Base-by-base conservation (phyloP, 2,329 filamentous ascomycete genomes). In the Monilinia fructigena region DNA sequence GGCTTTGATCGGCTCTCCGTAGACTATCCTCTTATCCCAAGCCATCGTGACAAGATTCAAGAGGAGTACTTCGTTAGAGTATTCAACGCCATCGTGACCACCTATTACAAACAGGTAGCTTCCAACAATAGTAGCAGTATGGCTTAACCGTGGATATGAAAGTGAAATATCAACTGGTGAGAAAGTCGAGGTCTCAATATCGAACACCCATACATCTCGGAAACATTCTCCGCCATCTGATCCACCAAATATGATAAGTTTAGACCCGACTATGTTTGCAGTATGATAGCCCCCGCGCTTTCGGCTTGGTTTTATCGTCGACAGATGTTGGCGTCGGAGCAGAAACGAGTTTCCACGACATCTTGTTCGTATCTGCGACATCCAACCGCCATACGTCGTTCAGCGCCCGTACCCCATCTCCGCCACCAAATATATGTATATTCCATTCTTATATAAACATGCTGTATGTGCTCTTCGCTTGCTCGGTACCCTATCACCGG, bases 371-470 rank as follows among this genome's bases (percentile, higher is more conserved):
- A 73, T 90, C 88, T 69, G 82, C 82, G 47, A 90, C 88, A 72
- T 90, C 88, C 20, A 90, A 81, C n/a, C 88, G 81, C 88, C 88
- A 90, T 26, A 90, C 86, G 72, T 90, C 88, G 74, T 90, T 90
- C 66, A 90, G 80, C 6, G 88, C 88, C 56, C 86, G 81, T n/a
- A 89, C 85, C 55, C 88, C 88, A 74, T 90, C 88, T 52, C 88
- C 88, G 58, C 88, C 88, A 40, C 88, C 88, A 74, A 90, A 90
- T n/a, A 90, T n/a, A 90, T 80, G 74, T 89, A 90, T 70, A 90
- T 86, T 38, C 88, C 87, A 71, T 86, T 89, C 76, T 88, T 87
- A 78, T 90, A 89, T 26, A 90, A 78, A 71, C 88, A 90, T n/a
- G 88, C 87, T 3, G 88, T 90, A 75, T 90, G 88, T 4, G 88